Evolutionary conservation across 495 filamentous ascomycete species (phyloP).

Genomic region (Chaetomium fimeti): DNA sequence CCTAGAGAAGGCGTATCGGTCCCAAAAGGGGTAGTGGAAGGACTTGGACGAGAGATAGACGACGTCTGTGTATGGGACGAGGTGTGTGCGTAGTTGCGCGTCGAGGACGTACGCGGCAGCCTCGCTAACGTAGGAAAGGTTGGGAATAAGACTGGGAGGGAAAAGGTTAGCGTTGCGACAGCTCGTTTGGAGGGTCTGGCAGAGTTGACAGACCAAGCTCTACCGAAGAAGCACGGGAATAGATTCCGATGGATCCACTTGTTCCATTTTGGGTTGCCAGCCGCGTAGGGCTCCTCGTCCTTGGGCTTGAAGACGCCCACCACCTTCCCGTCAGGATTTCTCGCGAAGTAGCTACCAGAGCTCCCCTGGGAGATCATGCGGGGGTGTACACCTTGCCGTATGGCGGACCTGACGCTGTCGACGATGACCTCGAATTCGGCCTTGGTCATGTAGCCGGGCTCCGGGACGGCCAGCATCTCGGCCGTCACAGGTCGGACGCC

Average conservation of each 20-base stretch:
- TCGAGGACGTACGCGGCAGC: slow-evolving; percentile 95
- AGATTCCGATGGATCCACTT: slow-evolving; percentile 94
- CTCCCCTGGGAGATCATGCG: slow-evolving; percentile 95
- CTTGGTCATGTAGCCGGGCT: slow-evolving; percentile 61
- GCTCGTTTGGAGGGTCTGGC: not conserved
- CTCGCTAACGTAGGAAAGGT: slow-evolving; percentile 98
- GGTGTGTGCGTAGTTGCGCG: slow-evolving; percentile 79
- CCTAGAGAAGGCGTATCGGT: slow-evolving; percentile 80
- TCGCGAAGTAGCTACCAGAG: slow-evolving; percentile 96
- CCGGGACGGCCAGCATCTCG: slow-evolving; percentile 64
- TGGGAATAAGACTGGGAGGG: slow-evolving; percentile 74
- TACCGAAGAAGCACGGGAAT: slow-evolving; percentile 95
- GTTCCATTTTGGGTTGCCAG: slow-evolving; percentile 90
- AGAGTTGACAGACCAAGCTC: slow-evolving; percentile 64
- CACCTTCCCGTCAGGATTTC: slow-evolving; percentile 85
- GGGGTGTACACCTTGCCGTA: slow-evolving; percentile 88
- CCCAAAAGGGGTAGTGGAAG: slow-evolving; percentile 98
- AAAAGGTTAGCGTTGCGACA: slow-evolving; percentile 25
- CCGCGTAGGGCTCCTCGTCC: slow-evolving; percentile 96
- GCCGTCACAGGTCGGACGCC: slow-evolving; percentile 73
- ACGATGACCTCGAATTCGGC: slow-evolving; percentile 82
- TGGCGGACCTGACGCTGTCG: slow-evolving; percentile 85
- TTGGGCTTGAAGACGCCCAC: slow-evolving; percentile 99
- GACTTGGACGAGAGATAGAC: slow-evolving; percentile 92
- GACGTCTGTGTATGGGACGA: slow-evolving; percentile 95